Percentiles rank a stretch among this genome's conserved stretches.
phyloP scores from a whole-genome alignment of 1,139 yeast species.

The Protomyces pachydermus region DNA sequence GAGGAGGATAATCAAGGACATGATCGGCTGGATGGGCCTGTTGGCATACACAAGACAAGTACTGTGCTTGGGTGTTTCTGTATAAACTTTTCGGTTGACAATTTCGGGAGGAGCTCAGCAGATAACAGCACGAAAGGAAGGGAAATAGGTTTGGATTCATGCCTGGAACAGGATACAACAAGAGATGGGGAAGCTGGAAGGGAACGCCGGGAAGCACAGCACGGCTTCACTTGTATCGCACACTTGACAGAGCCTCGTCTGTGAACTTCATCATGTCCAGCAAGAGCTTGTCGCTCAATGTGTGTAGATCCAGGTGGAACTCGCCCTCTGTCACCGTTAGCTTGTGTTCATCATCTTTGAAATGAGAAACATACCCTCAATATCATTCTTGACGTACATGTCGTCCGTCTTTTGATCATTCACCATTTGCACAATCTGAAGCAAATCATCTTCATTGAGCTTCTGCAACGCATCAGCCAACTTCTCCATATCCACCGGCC shows the following conservation, averaged over 20 bases:
- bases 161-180: slow-evolving; percentile 1
- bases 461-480: slow-evolving; percentile 86
- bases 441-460: slow-evolving; percentile 83
- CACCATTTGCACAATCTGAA: slow-evolving; percentile 95
- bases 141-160: no score
- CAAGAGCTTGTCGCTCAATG: slow-evolving; percentile 85
- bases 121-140: neutral
- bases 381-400: slow-evolving; percentile 93
- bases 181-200: neutral
- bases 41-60: neutral
- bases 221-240: neutral
- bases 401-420: slow-evolving; percentile 93
- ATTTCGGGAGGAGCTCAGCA: slow-evolving; percentile 1
- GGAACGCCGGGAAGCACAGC: neutral
- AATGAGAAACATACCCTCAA: slow-evolving; percentile 45
- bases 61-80: neutral
- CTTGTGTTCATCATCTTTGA: neutral
- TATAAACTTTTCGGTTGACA: neutral
- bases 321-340: slow-evolving; percentile 61
- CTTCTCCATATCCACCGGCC: slow-evolving; percentile 68
- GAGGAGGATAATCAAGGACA: slow-evolving; percentile 50
- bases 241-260: slow-evolving; percentile 1
- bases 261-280: slow-evolving; percentile 87
- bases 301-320: slow-evolving; percentile 91
- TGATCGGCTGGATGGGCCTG: neutral